Evolutionary conservation across 2,329 filamentous ascomycete species (phyloP).

Genomic region (Fusarium scirpi): DNA sequence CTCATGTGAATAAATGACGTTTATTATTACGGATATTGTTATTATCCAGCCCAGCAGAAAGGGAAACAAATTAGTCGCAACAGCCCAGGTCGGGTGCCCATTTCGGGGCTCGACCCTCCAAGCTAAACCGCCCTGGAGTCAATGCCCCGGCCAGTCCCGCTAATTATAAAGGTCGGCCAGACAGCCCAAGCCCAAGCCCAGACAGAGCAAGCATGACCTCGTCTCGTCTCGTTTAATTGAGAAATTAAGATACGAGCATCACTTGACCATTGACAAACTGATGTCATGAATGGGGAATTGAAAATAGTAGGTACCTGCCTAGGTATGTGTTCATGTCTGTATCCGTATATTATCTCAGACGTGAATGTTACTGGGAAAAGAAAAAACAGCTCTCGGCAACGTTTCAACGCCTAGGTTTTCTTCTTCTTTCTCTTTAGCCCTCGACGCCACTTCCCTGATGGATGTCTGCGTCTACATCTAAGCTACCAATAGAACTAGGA

Average conservation of each 20-base stretch:
- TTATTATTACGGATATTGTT: background rate
- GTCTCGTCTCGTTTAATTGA: constrained; percentile 3
- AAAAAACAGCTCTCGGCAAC: constrained; percentile 8
- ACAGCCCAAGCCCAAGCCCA: constrained; percentile 10
- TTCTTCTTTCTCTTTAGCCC: constrained; percentile 8
- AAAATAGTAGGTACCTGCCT: background rate
- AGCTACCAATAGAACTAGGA: background rate
- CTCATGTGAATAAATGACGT: background rate
- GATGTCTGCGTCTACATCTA: constrained; percentile 2
- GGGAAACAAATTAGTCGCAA: constrained; percentile 24
- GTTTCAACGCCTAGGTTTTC: constrained; percentile 13
- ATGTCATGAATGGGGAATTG: constrained; percentile 32
- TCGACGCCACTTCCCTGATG: constrained; percentile 24
- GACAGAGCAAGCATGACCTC: constrained; percentile 16
- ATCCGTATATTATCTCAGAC: background rate
- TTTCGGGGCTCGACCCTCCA: constrained; percentile 31
- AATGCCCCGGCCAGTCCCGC: background rate
- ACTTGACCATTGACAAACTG: constrained; percentile 28
- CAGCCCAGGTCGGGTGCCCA: constrained; percentile 5
- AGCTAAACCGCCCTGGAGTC: constrained; percentile 5
- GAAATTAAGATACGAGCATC: constrained; percentile 30
- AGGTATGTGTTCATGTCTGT: background rate
- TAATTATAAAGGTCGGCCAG: constrained; percentile 4
- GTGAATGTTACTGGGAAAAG: background rate
- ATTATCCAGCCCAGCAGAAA: constrained; percentile 17